Evolutionary conservation across 495 filamentous ascomycete species (phyloP).

Genomic region (Penicillium simplicissimum): DNA sequence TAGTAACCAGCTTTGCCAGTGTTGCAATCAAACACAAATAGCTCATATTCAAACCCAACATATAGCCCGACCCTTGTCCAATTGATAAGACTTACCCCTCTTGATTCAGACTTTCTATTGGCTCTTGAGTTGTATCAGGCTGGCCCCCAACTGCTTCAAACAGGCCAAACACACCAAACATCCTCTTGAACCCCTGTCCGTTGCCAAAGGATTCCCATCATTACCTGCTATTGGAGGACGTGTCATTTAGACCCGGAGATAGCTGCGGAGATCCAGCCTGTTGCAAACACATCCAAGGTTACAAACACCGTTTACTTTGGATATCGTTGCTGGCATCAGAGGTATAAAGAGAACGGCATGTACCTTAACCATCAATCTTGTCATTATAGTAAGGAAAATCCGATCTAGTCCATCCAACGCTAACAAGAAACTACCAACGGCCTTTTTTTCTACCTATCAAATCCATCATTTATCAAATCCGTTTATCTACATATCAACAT

Average conservation of each 20-base stretch:
- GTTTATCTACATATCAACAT: too few relatives aligned
- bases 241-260: not conserved
- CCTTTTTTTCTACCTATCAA: not conserved
- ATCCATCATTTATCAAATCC: too few relatives aligned
- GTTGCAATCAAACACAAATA: not conserved
- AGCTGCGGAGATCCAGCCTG: not conserved
- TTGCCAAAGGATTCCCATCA: not conserved
- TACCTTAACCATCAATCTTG: too few relatives aligned
- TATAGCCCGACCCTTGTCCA: not conserved
- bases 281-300: not conserved
- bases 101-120: not conserved
- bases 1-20: not conserved
- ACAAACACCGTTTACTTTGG: not conserved
- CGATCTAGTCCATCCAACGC: not conserved
- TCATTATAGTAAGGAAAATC: not conserved
- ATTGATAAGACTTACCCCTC: not conserved
- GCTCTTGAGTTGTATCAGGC: not conserved
- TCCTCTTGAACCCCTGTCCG: too few relatives aligned
- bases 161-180: slow-evolving; percentile 5
- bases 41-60: not conserved
- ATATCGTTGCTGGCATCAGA: not conserved
- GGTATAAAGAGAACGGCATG: not conserved
- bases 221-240: not conserved
- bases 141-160: not conserved
- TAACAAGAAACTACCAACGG: not conserved